phyloP scores from a whole-genome alignment of 2,329 filamentous ascomycete genomes.

The Botrytis hyacinthi region DNA sequence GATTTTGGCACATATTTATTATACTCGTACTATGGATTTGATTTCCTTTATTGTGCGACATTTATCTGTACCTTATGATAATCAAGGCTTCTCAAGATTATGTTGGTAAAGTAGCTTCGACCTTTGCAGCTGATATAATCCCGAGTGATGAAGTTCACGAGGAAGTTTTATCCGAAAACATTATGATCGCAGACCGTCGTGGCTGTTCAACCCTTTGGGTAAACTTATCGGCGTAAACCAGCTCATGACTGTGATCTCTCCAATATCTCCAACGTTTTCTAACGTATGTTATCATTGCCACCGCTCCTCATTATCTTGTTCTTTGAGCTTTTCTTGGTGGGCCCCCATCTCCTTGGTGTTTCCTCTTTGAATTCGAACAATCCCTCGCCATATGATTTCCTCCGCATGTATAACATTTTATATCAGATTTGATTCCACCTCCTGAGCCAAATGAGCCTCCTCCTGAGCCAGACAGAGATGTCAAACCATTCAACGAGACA shows the following conservation, averaged over 20 bases:
- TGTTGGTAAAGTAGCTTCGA: neutral
- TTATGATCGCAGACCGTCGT: neutral
- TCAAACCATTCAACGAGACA: constrained; percentile 60
- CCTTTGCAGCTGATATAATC: neutral
- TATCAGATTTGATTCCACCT: constrained; percentile 31
- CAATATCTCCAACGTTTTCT: neutral
- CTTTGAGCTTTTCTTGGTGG: constrained; percentile 24
- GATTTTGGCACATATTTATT: neutral
- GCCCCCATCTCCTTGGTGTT: constrained; percentile 30
- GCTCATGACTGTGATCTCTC: neutral
- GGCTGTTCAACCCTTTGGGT: neutral
- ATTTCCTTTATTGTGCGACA: neutral
- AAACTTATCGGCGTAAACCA: neutral
- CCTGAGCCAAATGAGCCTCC: constrained; percentile 27
- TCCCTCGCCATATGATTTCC: constrained; percentile 56
- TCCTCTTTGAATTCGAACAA: constrained; percentile 48
- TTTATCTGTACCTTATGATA: neutral
- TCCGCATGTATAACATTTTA: constrained; percentile 58
- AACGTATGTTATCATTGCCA: neutral
- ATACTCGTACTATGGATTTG: constrained; percentile 2
- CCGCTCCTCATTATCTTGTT: constrained; percentile 17
- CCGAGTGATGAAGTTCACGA: neutral
- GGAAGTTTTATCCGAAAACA: neutral
- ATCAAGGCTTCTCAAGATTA: neutral
- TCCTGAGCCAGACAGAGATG: constrained; percentile 56